These are phyloP conservation scores for Dothidotthia symphoricarpi DNA, from an alignment of 2,329 filamentous ascomycete genomes.

Conservation along the genomic window DNA sequence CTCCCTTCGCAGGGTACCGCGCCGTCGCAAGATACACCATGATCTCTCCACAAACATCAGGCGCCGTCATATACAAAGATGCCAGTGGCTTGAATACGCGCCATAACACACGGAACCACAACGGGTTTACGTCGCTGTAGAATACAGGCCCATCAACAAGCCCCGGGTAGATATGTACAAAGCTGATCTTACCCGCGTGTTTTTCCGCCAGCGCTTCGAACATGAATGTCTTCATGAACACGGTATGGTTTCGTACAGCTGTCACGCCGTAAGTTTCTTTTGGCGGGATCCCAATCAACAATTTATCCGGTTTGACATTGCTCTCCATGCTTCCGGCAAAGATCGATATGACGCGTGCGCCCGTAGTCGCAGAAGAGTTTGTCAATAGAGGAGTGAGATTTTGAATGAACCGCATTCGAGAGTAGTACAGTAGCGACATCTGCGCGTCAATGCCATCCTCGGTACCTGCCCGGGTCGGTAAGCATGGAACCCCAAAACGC, in stretches of 20 bases:
- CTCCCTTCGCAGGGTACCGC: slow-evolving; percentile 21
- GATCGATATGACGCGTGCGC: slow-evolving; percentile 38
- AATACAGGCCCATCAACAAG: slow-evolving; percentile 35
- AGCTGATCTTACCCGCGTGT: slow-evolving; percentile 27
- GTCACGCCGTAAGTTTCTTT: slow-evolving; percentile 25
- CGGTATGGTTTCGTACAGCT: slow-evolving; percentile 27
- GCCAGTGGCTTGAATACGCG: slow-evolving; percentile 25
- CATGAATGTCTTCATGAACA: slow-evolving; percentile 36
- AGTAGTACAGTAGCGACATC: slow-evolving; percentile 37
- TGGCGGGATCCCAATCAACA: slow-evolving; percentile 29
- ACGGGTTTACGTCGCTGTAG: slow-evolving; percentile 21
- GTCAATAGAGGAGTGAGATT: slow-evolving; percentile 40
- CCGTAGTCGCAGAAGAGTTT: slow-evolving; percentile 8
- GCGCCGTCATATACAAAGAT: slow-evolving; percentile 20
- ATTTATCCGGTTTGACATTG: slow-evolving; percentile 19
- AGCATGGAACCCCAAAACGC: slow-evolving; percentile 47
- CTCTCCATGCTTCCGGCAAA: slow-evolving; percentile 35
- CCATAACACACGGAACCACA: slow-evolving; percentile 33
- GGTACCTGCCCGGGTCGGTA: slow-evolving; percentile 37
- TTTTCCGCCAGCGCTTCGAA: slow-evolving; percentile 26
- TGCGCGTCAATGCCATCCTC: slow-evolving; percentile 40
- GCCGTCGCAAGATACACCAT: slow-evolving; percentile 32
- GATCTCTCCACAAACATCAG: slow-evolving; percentile 32
- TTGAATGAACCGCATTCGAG: slow-evolving; percentile 41
- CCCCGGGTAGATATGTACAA: slow-evolving; percentile 35